A percentile compares a stretch with the other conserved stretches of the same genome.
Evolutionary conservation across 352 stramenopile species (phyloP).

Genomic region (Pythium chondricola): DNA sequence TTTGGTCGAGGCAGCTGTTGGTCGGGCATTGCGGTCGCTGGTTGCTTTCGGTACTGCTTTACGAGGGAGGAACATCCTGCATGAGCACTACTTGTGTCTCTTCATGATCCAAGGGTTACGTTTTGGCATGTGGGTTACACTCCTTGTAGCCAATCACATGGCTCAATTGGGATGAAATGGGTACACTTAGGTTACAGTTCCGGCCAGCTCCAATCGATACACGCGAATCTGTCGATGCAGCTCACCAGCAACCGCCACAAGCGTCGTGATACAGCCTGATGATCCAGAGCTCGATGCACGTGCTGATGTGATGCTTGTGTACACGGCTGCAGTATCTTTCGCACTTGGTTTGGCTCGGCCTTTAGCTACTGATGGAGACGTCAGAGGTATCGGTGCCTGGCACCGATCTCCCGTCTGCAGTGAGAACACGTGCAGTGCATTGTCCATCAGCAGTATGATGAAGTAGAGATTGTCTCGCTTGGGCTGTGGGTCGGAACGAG

Average conservation of each 20-base stretch:
- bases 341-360: neutral
- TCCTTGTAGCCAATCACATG: no score
- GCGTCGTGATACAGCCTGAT: neutral
- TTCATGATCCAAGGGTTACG: no score
- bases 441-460: conserved; percentile 16
- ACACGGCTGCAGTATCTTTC: neutral
- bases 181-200: no score
- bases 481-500: neutral
- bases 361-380: neutral
- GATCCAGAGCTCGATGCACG: neutral
- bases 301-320: conserved; percentile 3
- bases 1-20: neutral
- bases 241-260: conserved; percentile 7
- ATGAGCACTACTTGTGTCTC: no score
- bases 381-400: conserved; percentile 1
- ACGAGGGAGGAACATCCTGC: no score
- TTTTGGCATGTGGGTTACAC: no score
- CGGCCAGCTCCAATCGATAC: conserved; percentile 4
- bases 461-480: neutral
- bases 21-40: no score
- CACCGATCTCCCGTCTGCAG: conserved; percentile 1
- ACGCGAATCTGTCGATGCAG: conserved; percentile 12
- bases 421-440: conserved; percentile 8
- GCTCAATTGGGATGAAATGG: no score
- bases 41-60: no score